A percentile compares a stretch with the other conserved stretches of the same genome.
These are phyloP conservation scores for Cercospora sp. DNA, from an alignment of 2,329 filamentous ascomycete genomes.

Conservation along the genomic window DNA sequence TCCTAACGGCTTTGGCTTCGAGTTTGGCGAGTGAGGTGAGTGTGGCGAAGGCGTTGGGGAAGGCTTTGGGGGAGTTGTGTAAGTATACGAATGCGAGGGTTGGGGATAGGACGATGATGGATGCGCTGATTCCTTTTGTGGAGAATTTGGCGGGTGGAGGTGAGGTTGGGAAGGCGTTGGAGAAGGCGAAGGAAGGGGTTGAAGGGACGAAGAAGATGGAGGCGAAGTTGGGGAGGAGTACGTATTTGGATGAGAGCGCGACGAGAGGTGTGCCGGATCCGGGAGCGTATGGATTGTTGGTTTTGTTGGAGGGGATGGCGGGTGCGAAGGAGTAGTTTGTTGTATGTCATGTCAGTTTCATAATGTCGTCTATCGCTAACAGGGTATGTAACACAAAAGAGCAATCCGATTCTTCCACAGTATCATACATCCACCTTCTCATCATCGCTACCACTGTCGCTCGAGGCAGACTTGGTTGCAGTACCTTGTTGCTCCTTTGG, in stretches of 20 bases:
- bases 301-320: constrained; percentile 39
- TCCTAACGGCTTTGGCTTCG: constrained; percentile 37
- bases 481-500: constrained; percentile 25
- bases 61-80: constrained; percentile 34
- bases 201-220: constrained; percentile 40
- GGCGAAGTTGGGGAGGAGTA: constrained; percentile 39
- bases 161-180: constrained; percentile 31
- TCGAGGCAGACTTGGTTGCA: constrained; percentile 11
- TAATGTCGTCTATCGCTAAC: neutral
- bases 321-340: constrained; percentile 4
- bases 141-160: constrained; percentile 30
- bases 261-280: constrained; percentile 41
- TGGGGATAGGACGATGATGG: constrained; percentile 42
- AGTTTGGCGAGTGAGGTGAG: constrained; percentile 28
- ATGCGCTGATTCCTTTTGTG: constrained; percentile 40
- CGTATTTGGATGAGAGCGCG: constrained; percentile 41
- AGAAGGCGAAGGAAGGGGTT: constrained; percentile 33
- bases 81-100: constrained; percentile 39
- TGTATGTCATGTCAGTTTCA: neutral
- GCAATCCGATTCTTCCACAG: neutral
- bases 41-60: constrained; percentile 31
- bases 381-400: neutral
- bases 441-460: constrained; percentile 16
- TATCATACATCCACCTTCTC: neutral
- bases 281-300: constrained; percentile 40